Evolutionary conservation across 345 rosid species (phyloP), one percentile per base, ranked within the genome.

Genomic region (Eucalyptus leucophloia): DNA sequence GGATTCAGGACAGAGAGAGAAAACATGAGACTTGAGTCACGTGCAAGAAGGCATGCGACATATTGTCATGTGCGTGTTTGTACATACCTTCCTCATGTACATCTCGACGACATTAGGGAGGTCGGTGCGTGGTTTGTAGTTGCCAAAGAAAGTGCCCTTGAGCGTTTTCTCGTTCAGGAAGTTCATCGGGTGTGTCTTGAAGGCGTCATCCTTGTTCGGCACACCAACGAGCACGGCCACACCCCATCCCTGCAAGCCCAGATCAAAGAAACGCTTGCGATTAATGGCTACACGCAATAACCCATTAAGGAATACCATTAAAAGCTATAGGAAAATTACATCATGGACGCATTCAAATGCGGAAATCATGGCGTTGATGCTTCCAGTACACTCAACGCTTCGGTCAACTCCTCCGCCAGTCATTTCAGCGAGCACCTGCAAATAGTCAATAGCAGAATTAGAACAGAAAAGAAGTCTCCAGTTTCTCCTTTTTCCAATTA

Each of bases 291-390:
- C 13, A 0, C 1, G 19, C 28, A 56, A 42, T 65, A 9, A 13
- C 5, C 40, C 30, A 40, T 45, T 40, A 24, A 37, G 18, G 72
- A 16, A 32, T 32, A 32, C 80, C 18, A 69, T 50, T 3, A 37
- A 19, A 28, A 54, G 62, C n/a, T 34, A 88, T 42, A 19, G 16
- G 54, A 67, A 32, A 60, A 24, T 80, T 91, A 91, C 93, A 88
- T 93, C 94, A n/a, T 92, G 94, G 49, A 92, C 93, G 28, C 93
- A 92, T 92, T 92, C 94, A 18, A 92, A 93, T 26, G 95, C 93
- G 15, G 94, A 92, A 60, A 92, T 91, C 94, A 92, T 93, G 49
- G 94, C 95, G n/a, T 88, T 45, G 80, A 92, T 86, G 37, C 81
- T 92, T 91, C 95, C 93, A 4, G 94, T 93, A 51, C 95, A 92